Percentiles rank a stretch among this genome's conserved stretches.
These are phyloP conservation scores for Barbarea vulgaris DNA, from an alignment of 345 rosid genomes.

Conservation along the genomic window DNA sequence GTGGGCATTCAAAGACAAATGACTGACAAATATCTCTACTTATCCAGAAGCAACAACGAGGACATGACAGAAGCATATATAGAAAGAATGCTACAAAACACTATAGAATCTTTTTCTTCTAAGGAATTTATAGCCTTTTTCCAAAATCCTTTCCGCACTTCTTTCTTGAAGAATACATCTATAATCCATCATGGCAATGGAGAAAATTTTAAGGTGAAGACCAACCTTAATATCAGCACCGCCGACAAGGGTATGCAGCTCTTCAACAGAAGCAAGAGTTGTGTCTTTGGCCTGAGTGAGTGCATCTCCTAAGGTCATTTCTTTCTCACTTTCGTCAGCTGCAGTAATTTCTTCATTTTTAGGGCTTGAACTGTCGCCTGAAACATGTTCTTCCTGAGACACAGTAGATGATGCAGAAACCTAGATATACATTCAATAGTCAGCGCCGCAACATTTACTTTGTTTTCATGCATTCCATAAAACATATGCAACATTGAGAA, in stretches of 20 bases:
- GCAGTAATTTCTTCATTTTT: slow-evolving; percentile 55
- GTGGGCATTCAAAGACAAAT: slow-evolving; percentile 5
- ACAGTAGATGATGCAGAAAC: slow-evolving; percentile 58
- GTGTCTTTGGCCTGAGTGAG: slow-evolving; percentile 72
- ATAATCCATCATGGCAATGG: neutral
- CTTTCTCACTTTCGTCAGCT: slow-evolving; percentile 64
- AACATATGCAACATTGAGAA: slow-evolving; percentile 24
- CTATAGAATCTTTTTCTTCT: neutral
- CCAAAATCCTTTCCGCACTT: neutral
- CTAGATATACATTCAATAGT: slow-evolving; percentile 53
- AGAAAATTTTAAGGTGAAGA: slow-evolving; percentile 3
- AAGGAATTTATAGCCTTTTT: slow-evolving; percentile 7
- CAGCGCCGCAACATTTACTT: slow-evolving; percentile 26
- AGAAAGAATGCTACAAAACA: slow-evolving; percentile 15
- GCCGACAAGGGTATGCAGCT: slow-evolving; percentile 90
- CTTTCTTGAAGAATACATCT: slow-evolving; percentile 15
- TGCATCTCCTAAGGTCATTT: slow-evolving; percentile 77
- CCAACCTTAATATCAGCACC: slow-evolving; percentile 98
- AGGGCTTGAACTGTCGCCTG: slow-evolving; percentile 51
- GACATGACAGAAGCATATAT: neutral
- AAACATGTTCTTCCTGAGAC: slow-evolving; percentile 53
- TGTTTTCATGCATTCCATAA: slow-evolving; percentile 18
- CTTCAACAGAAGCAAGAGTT: slow-evolving; percentile 92
- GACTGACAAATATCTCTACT: slow-evolving; percentile 20
- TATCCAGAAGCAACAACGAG: slow-evolving; percentile 26